Conservation (phyloP, 2,329 filamentous ascomycete genomes). For the Zasmidium angulare region DNA sequence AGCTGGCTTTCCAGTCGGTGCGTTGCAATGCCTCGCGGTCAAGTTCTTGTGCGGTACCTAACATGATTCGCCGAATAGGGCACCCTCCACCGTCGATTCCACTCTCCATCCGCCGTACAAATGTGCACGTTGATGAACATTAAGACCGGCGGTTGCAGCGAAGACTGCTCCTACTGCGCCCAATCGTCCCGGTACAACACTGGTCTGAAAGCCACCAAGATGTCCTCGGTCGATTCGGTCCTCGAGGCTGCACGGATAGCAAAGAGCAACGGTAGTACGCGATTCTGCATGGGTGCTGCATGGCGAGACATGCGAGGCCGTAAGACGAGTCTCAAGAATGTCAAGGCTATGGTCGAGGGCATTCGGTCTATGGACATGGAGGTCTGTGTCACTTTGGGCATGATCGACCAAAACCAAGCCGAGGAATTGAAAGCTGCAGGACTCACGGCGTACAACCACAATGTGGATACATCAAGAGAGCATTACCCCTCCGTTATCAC, state of each 20-base stretch:
- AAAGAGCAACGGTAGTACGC: constrained; percentile 79
- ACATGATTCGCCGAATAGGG: constrained; percentile 50
- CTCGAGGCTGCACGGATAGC: constrained; percentile 74
- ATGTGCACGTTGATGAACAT: constrained; percentile 97
- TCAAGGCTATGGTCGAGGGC: constrained; percentile 81
- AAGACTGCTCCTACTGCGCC: constrained; percentile 91
- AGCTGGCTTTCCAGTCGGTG: constrained; percentile 52
- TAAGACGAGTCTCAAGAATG: constrained; percentile 78
- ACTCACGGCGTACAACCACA: constrained; percentile 91
- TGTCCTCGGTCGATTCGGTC: constrained; percentile 77
- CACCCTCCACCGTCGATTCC: constrained; percentile 78
- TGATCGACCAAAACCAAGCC: constrained; percentile 78
- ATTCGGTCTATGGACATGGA: constrained; percentile 84
- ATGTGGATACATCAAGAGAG: constrained; percentile 85
- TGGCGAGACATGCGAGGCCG: constrained; percentile 94
- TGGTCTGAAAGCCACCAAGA: constrained; percentile 75
- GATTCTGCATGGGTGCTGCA: constrained; percentile 93
- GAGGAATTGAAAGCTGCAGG: constrained; percentile 79
- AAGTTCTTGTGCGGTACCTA: background rate
- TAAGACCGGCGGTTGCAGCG: constrained; percentile 88
- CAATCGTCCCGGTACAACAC: constrained; percentile 80
- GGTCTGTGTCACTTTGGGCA: constrained; percentile 87
- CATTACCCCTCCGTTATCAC: constrained; percentile 86
- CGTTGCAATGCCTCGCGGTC: constrained; percentile 7
- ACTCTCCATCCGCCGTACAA: constrained; percentile 79